Evolutionary conservation across 371 early-diverging fungal species (phyloP).

Genomic region (Mucor irregularis): DNA sequence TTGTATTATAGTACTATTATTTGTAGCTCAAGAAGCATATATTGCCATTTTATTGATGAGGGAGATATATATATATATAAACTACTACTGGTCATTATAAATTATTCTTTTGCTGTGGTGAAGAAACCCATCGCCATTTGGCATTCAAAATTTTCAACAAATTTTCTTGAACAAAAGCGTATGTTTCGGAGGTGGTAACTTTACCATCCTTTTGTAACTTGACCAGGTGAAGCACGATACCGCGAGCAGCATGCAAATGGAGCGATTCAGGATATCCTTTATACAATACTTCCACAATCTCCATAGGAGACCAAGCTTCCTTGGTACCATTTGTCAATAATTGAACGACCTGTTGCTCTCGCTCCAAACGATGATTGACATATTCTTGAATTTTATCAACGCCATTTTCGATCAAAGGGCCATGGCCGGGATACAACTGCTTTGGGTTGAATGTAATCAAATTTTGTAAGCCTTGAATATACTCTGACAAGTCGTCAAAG

Average conservation of each 20-base stretch:
- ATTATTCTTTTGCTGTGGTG: neutral
- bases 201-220: slow-evolving; percentile 71
- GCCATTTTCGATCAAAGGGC: slow-evolving; percentile 74
- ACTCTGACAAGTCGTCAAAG: slow-evolving; percentile 73
- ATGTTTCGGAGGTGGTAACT: slow-evolving; percentile 11
- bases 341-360: slow-evolving; percentile 74
- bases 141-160: neutral
- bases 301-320: slow-evolving; percentile 46
- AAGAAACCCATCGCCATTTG: slow-evolving; percentile 8
- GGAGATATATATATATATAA: neutral
- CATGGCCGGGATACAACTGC: slow-evolving; percentile 75
- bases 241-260: slow-evolving; percentile 64
- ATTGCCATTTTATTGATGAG: too few relatives aligned
- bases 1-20: neutral
- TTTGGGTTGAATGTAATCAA: slow-evolving; percentile 40
- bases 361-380: slow-evolving; percentile 71
- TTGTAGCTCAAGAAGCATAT: too few relatives aligned
- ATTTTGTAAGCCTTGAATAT: slow-evolving; percentile 63
- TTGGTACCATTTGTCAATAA: slow-evolving; percentile 35
- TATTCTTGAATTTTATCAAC: slow-evolving; percentile 62
- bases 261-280: slow-evolving; percentile 59
- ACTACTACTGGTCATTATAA: neutral
- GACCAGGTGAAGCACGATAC: slow-evolving; percentile 65
- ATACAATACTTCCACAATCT: slow-evolving; percentile 67
- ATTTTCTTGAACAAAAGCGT: slow-evolving; percentile 7